Evolutionary conservation across 1,284 basidiomycete genomes (phyloP).

Genomic region (Phlebopus sp.): DNA sequence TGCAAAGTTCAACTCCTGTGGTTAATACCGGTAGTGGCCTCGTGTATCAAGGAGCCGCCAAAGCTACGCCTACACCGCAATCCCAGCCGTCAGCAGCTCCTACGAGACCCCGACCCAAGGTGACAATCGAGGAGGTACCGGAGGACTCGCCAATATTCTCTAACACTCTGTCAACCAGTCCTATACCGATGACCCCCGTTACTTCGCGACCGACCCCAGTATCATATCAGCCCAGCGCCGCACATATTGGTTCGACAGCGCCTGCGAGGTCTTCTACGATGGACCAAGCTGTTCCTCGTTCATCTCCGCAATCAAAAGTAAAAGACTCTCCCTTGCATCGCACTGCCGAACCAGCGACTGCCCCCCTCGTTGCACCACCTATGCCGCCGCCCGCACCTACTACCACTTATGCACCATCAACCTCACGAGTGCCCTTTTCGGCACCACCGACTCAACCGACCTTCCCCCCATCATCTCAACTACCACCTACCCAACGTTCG

Average conservation of each 20-base stretch:
- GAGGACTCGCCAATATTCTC: slow-evolving; percentile 20
- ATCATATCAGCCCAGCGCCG: slow-evolving; percentile 9
- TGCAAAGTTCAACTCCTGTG: slow-evolving; percentile 3
- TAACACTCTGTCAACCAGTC: slow-evolving; percentile 12
- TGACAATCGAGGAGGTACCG: slow-evolving; percentile 29
- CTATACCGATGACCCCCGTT: slow-evolving; percentile 2
- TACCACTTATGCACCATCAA: slow-evolving; percentile 1
- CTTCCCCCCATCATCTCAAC: slow-evolving; percentile 7
- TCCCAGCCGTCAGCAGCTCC: slow-evolving; percentile 9
- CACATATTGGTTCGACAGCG: slow-evolving; percentile 2
- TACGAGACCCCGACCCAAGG: slow-evolving; percentile 23
- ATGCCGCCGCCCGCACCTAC: slow-evolving; percentile 21
- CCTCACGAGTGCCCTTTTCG: slow-evolving; percentile 20
- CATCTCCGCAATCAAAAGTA: slow-evolving; percentile 23
- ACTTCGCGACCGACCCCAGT: slow-evolving; percentile 11
- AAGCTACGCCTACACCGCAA: slow-evolving; percentile 7
- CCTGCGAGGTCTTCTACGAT: slow-evolving; percentile 6
- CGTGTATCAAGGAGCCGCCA: slow-evolving; percentile 13
- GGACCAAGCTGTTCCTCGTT: slow-evolving; percentile 14
- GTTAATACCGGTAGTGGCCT: slow-evolving; percentile 5
- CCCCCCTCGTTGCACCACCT: slow-evolving; percentile 10
- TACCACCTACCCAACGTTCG: slow-evolving; percentile 16
- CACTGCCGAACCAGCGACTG: slow-evolving; percentile 7
- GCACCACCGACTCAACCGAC: slow-evolving; percentile 23
- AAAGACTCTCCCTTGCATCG: slow-evolving; percentile 20